These are phyloP conservation scores for Globisporangium nunn DNA, from an alignment of 352 stramenopile species.

Conservation along the genomic window DNA sequence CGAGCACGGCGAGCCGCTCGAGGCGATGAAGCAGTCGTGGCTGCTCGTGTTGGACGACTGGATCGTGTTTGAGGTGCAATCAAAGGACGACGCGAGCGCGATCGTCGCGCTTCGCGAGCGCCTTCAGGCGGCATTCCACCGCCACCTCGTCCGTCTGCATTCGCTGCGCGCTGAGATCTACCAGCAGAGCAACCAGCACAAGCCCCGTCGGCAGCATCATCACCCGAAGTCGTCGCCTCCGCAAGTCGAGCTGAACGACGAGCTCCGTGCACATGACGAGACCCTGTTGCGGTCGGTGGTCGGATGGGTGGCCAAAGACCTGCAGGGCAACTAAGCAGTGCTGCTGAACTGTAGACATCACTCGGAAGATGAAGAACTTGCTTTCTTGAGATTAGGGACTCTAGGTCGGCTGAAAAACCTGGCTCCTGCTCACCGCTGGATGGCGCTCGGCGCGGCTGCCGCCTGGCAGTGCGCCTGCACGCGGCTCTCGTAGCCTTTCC, in stretches of 20 bases:
- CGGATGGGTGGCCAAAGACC: conserved; percentile 44
- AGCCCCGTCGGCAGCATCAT: not conserved
- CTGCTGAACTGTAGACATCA: no score
- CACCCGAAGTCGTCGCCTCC: not conserved
- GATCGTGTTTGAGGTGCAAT: conserved; percentile 56
- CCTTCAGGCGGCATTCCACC: conserved; percentile 52
- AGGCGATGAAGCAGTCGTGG: conserved; percentile 22
- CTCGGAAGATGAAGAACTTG: no score
- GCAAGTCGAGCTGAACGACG: not conserved
- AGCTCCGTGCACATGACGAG: conserved; percentile 38
- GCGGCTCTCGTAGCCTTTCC: conserved; percentile 78
- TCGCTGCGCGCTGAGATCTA: conserved; percentile 18
- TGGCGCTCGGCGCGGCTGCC: conserved; percentile 5
- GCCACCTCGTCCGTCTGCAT: conserved; percentile 60
- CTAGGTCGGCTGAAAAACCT: not conserved
- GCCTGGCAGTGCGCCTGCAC: conserved; percentile 65
- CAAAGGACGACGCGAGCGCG: conserved; percentile 32
- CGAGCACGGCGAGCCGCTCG: conserved; percentile 13
- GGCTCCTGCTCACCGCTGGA: conserved; percentile 2
- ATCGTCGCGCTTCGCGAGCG: conserved; percentile 48
- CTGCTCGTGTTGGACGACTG: conserved; percentile 67
- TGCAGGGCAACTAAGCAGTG: conserved; percentile 14
- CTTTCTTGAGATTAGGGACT: no score
- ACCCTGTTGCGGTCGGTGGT: conserved; percentile 41
- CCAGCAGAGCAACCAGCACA: conserved; percentile 2